These are phyloP conservation scores for Cryptosporidium sp. DNA, from an alignment of 169 alveolate species.

Conservation along the genomic window DNA sequence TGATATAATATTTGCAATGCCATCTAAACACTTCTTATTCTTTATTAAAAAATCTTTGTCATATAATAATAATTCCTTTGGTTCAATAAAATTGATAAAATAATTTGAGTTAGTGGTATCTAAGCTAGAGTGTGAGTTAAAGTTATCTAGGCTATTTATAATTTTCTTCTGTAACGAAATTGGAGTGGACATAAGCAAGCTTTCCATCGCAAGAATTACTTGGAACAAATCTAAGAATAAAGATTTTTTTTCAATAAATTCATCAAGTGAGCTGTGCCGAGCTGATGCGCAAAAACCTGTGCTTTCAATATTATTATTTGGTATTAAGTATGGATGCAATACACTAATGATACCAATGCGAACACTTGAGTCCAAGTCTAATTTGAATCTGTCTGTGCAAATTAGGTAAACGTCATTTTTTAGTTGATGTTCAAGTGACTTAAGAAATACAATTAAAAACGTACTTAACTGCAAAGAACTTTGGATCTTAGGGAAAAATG, in stretches of 20 bases:
- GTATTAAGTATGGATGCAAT: constrained; percentile 20
- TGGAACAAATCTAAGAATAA: constrained; percentile 45
- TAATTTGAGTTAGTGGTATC: not conserved
- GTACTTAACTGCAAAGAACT: constrained; percentile 21
- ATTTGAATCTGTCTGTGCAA: constrained; percentile 32
- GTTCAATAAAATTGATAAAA: constrained; percentile 31
- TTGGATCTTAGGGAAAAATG: constrained; percentile 31
- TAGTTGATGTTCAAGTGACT: constrained; percentile 5
- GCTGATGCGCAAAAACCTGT: not conserved
- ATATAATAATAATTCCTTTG: constrained; percentile 35
- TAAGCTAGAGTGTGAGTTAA: not conserved
- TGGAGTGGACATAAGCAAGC: constrained; percentile 34
- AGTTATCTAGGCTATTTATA: not conserved
- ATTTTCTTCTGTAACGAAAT: constrained; percentile 34
- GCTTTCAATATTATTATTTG: not conserved
- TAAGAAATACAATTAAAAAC: constrained; percentile 30
- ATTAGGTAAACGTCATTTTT: constrained; percentile 21
- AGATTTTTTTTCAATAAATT: constrained; percentile 22
- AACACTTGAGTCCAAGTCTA: constrained; percentile 24
- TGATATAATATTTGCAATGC: constrained; percentile 1
- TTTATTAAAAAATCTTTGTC: constrained; percentile 23
- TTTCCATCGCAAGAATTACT: constrained; percentile 46
- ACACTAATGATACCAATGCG: constrained; percentile 25
- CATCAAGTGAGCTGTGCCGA: not conserved
- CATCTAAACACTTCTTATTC: not conserved